phyloP scores from a whole-genome alignment of 169 alveolate species.

The Cryptosporidium andersoni region DNA sequence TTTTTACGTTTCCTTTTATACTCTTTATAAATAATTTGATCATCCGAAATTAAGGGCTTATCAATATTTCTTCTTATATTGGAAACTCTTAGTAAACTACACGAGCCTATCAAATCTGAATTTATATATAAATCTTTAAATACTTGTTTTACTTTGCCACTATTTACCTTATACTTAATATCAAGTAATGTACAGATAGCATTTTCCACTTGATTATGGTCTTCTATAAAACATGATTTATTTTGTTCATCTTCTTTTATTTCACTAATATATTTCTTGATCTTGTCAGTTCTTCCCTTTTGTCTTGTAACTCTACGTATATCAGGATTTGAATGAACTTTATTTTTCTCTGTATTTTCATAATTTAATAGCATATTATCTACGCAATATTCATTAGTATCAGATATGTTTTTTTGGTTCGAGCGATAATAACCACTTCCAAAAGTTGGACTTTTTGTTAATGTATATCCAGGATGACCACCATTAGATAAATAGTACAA shows the following conservation, averaged over 20 bases:
- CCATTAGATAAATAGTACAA: conserved; percentile 50
- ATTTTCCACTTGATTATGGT: conserved; percentile 1
- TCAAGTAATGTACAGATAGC: conserved; percentile 39
- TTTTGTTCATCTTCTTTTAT: not conserved
- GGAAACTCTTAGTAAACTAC: not conserved
- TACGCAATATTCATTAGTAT: not conserved
- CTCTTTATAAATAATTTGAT: not conserved
- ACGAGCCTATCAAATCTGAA: not conserved
- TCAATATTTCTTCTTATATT: not conserved
- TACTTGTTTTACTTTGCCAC: conserved; percentile 10
- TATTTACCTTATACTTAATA: conserved; percentile 22
- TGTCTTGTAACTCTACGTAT: conserved; percentile 35
- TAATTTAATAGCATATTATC: conserved; percentile 6
- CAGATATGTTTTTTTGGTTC: not conserved
- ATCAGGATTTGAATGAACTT: conserved; percentile 2
- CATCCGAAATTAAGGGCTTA: not conserved
- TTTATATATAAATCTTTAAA: not conserved
- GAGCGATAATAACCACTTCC: conserved; percentile 51
- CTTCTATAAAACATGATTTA: not conserved
- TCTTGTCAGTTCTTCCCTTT: conserved; percentile 13
- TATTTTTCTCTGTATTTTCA: conserved; percentile 28
- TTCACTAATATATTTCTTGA: not conserved
- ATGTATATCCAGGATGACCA: conserved; percentile 51
- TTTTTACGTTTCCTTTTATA: not conserved
- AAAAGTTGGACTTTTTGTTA: conserved; percentile 7